Evolutionary conservation across 108 stramenopile genomes (phyloP), one percentile per base, ranked within the genome.

Genomic region (Pseudonitzschia pungens): DNA sequence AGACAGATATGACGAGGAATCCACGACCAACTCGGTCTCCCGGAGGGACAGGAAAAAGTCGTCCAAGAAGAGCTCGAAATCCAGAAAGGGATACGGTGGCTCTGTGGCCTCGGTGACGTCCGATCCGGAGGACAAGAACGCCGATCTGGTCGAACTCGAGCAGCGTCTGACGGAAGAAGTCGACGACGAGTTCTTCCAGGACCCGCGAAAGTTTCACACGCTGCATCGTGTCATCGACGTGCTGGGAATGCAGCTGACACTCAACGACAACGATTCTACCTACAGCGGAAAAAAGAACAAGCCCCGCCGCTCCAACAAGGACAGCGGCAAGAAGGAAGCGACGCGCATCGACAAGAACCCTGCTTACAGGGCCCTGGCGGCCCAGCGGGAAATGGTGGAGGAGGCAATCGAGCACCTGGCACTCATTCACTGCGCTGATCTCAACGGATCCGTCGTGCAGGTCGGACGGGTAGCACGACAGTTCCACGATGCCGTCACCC

Each of bases 381-480:
- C 70, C 11, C 93, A 94, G 62, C 84, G 88, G 29, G 29, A 68
- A 24, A 58, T 87, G 12, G 90, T 92, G 0, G 93, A 94, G 78
- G 88, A 84, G 69, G 89, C 90, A 59, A 92, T 94, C 71, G 93
- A 94, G 65, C 87, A 92, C 57, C 79, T 92, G 89, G 88, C 88
- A 2, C 76, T 94, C 21, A 76, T 75, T 52, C 90, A 94, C 65
- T 89, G 89, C 71, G 89, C 87, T 29, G 90, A 94, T 77, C 74
- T 94, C 55, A 94, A 94, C 79, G 83, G 83, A 60, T 86, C 84
- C 26, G 93, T 94, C 45, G 84, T 85, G 43, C 86, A 86, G 27
- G 93, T 94, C 33, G 93, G 93, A 6, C 77, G 83, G 51, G 89
- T 94, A 57, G 84, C 86, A 42, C 79, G 93, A 2, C 89, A 91